A percentile compares a stretch with the other conserved stretches of the same genome.
Conservation (phyloP, 2,329 filamentous ascomycete species). For the Cladorrhinum sp. region DNA sequence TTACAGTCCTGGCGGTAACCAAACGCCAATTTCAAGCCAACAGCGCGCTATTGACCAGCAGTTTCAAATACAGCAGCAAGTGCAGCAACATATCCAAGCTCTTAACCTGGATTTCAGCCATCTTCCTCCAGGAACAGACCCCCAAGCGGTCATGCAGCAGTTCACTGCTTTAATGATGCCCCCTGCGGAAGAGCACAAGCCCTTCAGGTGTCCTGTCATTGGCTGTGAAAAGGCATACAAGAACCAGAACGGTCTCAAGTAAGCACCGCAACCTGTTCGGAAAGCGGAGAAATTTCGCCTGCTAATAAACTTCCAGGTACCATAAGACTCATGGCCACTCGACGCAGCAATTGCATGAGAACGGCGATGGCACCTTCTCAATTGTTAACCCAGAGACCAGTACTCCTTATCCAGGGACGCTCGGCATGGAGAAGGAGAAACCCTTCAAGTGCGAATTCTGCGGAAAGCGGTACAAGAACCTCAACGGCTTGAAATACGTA, state of each 20-base stretch:
- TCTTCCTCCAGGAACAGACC: conserved; percentile 73
- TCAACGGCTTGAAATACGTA: conserved; percentile 96
- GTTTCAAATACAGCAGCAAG: conserved; percentile 58
- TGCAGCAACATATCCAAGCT: conserved; percentile 63
- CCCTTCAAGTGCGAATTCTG: conserved; percentile 96
- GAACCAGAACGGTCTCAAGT: conserved; percentile 98
- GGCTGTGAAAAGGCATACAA: conserved; percentile 99
- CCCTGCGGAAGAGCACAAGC: conserved; percentile 87
- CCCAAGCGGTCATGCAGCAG: conserved; percentile 54
- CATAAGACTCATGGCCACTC: conserved; percentile 87
- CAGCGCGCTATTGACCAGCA: conserved; percentile 63
- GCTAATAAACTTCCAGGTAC: conserved; percentile 47
- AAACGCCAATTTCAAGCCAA: conserved; percentile 52
- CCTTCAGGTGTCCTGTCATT: conserved; percentile 95
- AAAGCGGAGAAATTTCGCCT: background rate
- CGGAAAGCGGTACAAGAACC: conserved; percentile 97
- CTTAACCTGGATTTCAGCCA: conserved; percentile 74
- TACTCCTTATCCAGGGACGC: conserved; percentile 87
- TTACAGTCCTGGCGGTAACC: conserved; percentile 74
- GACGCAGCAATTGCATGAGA: conserved; percentile 94
- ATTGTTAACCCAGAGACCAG: conserved; percentile 97
- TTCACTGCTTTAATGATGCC: conserved; percentile 61
- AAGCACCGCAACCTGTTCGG: conserved; percentile 35
- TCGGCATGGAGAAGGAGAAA: conserved; percentile 99
- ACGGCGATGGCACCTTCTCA: conserved; percentile 94